Percentiles rank a stretch among this genome's conserved stretches.
phyloP scores from a whole-genome alignment of 208 protist genomes.

The Trypanosoma cruzi region DNA sequence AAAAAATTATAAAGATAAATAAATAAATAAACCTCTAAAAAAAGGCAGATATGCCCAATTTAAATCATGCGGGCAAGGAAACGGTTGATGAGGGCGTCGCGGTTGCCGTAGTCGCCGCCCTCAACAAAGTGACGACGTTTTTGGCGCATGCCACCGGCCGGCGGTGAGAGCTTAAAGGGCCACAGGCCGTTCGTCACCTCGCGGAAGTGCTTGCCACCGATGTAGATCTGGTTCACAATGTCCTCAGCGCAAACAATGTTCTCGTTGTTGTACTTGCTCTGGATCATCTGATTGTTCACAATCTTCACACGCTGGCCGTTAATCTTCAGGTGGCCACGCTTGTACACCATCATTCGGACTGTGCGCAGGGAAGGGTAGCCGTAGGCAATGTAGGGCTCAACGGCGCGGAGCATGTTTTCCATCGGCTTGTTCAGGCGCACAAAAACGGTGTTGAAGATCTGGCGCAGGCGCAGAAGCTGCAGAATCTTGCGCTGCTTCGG shows the following conservation, averaged over 20 bases:
- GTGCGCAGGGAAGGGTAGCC: slow-evolving; percentile 98
- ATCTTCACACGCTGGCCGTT: slow-evolving; percentile 98
- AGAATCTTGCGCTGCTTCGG: slow-evolving; percentile 99
- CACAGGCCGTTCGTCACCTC: slow-evolving; percentile 98
- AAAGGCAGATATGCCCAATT: neutral
- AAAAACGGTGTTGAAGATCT: slow-evolving; percentile 99
- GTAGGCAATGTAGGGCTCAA: slow-evolving; percentile 99
- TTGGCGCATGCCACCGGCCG: slow-evolving; percentile 96
- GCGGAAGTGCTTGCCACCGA: slow-evolving; percentile 98
- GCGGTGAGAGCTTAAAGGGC: slow-evolving; percentile 98
- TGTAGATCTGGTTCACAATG: slow-evolving; percentile 99
- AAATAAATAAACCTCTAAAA: slow-evolving; percentile 3
- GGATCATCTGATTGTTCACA: slow-evolving; percentile 96
- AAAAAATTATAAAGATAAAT: slow-evolving; percentile 22
- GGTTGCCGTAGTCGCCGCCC: slow-evolving; percentile 99
- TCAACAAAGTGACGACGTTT: slow-evolving; percentile 99
- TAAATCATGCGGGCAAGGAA: slow-evolving; percentile 98
- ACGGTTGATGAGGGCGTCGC: slow-evolving; percentile 99
- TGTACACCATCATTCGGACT: slow-evolving; percentile 98
- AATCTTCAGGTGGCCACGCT: slow-evolving; percentile 98
- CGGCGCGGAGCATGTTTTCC: slow-evolving; percentile 98
- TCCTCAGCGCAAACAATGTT: slow-evolving; percentile 99
- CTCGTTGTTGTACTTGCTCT: slow-evolving; percentile 94
- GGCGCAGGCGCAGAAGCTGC: slow-evolving; percentile 98
- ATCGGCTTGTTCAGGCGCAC: slow-evolving; percentile 99